phyloP scores from a whole-genome alignment of 139 green algal species.

The Pedinophyceae sp. region DNA sequence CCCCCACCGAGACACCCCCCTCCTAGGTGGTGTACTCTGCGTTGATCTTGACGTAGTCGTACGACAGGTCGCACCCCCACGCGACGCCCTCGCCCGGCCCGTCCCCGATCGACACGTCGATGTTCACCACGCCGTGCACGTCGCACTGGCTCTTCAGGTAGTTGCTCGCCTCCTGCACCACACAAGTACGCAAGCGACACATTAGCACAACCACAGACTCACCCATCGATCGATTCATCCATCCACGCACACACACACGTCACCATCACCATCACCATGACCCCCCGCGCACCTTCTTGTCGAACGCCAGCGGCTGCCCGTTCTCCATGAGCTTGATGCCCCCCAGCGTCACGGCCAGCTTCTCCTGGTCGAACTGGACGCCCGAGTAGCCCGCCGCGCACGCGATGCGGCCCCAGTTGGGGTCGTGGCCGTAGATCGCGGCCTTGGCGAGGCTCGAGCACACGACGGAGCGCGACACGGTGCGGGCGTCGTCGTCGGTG shows the following conservation, averaged over 20 bases:
- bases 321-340: constrained; percentile 71
- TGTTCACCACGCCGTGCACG: constrained; percentile 74
- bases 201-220: too few relatives aligned
- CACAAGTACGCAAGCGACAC: too few relatives aligned
- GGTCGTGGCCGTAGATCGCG: constrained; percentile 90
- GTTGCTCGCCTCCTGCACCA: constrained; percentile 49
- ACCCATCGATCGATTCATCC: too few relatives aligned
- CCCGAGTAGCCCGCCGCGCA: constrained; percentile 84
- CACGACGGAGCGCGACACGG: constrained; percentile 60
- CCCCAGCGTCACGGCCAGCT: constrained; percentile 68
- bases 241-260: too few relatives aligned
- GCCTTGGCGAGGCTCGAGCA: constrained; percentile 74
- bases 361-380: constrained; percentile 64
- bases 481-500: constrained; percentile 35
- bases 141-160: constrained; percentile 74
- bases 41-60: constrained; percentile 96
- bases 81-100: constrained; percentile 44
- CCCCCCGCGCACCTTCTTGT: constrained; percentile 33
- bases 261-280: too few relatives aligned
- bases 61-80: constrained; percentile 80
- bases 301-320: constrained; percentile 86
- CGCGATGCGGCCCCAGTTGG: constrained; percentile 97
- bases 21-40: constrained; percentile 67
- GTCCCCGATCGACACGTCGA: constrained; percentile 33
- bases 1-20: too few relatives aligned